Evolutionary conservation across 139 green algal genomes (phyloP).

Genomic region (Spirogloea muscicola): DNA sequence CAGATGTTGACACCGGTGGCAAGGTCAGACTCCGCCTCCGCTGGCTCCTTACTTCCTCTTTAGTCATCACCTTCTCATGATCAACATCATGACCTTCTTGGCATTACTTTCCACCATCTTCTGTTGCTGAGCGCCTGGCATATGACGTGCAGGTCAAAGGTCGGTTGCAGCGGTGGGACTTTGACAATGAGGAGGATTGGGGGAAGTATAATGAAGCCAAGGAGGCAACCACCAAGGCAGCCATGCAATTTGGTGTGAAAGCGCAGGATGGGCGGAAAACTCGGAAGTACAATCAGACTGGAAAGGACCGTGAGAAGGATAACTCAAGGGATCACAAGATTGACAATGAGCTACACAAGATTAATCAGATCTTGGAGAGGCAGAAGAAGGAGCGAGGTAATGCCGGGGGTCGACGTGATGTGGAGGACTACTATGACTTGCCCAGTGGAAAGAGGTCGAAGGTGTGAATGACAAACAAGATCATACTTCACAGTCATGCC

Average conservation of each 20-base stretch:
- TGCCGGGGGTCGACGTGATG: constrained; percentile 1
- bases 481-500: too few species aligned
- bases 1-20: constrained; percentile 60
- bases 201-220: constrained; percentile 60
- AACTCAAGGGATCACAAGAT: too few species aligned
- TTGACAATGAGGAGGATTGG: constrained; percentile 74
- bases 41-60: too few species aligned
- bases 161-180: constrained; percentile 58
- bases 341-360: constrained; percentile 64
- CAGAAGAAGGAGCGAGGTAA: constrained; percentile 59
- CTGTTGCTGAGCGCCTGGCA: too few species aligned
- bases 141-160: constrained; percentile 38
- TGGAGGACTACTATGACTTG: constrained; percentile 5
- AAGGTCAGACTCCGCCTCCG: too few species aligned
- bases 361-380: constrained; percentile 62
- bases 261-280: constrained; percentile 61
- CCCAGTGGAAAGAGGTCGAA: constrained; percentile 8
- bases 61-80: too few species aligned
- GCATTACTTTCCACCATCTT: too few species aligned
- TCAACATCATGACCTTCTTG: too few species aligned
- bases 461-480: too few species aligned
- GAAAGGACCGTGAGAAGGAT: constrained; percentile 51
- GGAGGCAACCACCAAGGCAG: constrained; percentile 64
- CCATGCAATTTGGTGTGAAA: constrained; percentile 78
- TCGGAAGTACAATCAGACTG: constrained; percentile 46